phyloP scores from a whole-genome alignment of 1,139 yeast genomes.

The Trichomonascaceae sp. region DNA sequence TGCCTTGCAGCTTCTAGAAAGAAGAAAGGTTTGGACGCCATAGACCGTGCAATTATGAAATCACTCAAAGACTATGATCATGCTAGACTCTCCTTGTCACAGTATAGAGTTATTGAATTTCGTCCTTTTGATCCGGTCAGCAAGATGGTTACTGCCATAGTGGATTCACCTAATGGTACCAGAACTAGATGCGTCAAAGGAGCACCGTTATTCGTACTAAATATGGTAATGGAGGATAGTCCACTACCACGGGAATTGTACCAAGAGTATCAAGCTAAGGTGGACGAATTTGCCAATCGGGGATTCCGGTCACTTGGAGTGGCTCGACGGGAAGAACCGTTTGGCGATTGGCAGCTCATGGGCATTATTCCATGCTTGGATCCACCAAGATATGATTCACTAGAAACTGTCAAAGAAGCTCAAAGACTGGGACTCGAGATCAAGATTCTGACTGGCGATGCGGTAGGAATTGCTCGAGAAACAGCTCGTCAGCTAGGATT shows the following conservation, averaged over 20 bases:
- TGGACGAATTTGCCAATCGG: constrained; percentile 66
- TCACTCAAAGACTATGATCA: constrained; percentile 62
- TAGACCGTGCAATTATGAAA: constrained; percentile 94
- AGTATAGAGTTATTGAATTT: constrained; percentile 62
- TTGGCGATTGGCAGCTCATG: constrained; percentile 56
- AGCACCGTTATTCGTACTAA: constrained; percentile 65
- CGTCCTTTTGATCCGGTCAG: constrained; percentile 70
- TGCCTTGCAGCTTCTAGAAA: constrained; percentile 98
- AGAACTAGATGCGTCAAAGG: constrained; percentile 65
- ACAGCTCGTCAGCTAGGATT: constrained; percentile 66
- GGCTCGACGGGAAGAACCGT: constrained; percentile 51
- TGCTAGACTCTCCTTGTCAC: constrained; percentile 50
- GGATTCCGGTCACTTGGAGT: constrained; percentile 72
- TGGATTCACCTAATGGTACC: constrained; percentile 63
- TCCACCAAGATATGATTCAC: constrained; percentile 72
- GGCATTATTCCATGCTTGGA: constrained; percentile 73
- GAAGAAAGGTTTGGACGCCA: constrained; percentile 98
- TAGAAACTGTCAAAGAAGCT: constrained; percentile 61
- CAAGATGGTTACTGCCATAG: constrained; percentile 64
- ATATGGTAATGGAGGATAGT: constrained; percentile 66
- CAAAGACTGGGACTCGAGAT: constrained; percentile 59
- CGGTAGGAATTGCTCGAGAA: constrained; percentile 70
- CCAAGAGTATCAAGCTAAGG: constrained; percentile 62
- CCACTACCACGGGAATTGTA: constrained; percentile 56
- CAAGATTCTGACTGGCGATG: constrained; percentile 72